These are phyloP conservation scores for Trametes villosa DNA, from an alignment of 768 basidiomycete species.

Conservation along the genomic window DNA sequence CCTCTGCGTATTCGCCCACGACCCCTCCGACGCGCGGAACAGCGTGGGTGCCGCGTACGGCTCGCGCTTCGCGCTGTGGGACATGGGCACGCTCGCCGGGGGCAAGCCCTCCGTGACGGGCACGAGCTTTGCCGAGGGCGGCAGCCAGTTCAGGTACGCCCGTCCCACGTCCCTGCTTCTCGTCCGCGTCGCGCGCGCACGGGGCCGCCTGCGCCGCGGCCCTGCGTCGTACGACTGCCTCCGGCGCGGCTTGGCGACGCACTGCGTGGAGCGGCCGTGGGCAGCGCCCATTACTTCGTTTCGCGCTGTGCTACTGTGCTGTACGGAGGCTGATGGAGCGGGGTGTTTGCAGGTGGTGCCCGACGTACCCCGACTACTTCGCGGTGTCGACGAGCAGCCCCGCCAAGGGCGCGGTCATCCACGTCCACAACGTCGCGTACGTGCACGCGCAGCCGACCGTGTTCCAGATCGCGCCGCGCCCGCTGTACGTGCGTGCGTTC, in stretches of 20 bases:
- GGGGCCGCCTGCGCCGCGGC: background rate
- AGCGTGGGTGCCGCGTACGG: constrained; percentile 81
- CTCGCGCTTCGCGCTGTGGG: constrained; percentile 76
- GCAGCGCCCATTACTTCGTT: no score
- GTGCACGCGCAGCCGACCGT: constrained; percentile 64
- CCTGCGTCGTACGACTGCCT: no score
- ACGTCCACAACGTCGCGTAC: constrained; percentile 71
- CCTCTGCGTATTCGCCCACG: constrained; percentile 3
- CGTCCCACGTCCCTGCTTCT: constrained; percentile 1
- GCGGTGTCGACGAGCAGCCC: constrained; percentile 69
- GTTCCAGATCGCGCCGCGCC: constrained; percentile 61
- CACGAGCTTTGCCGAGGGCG: constrained; percentile 67
- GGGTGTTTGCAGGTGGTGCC: constrained; percentile 84
- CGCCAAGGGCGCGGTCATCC: constrained; percentile 64
- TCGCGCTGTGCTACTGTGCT: no score
- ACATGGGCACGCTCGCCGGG: constrained; percentile 69
- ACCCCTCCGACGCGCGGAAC: constrained; percentile 2
- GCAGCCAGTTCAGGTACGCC: constrained; percentile 66
- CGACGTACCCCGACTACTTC: constrained; percentile 75
- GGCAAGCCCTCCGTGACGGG: constrained; percentile 73
- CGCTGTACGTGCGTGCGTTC: constrained; percentile 71
- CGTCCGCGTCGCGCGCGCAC: background rate
- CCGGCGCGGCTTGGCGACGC: no score
- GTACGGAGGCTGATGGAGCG: constrained; percentile 3
- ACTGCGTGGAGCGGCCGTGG: no score